Evolutionary conservation across 805 yeast species (phyloP).

Genomic region (Candida krabiensis): DNA sequence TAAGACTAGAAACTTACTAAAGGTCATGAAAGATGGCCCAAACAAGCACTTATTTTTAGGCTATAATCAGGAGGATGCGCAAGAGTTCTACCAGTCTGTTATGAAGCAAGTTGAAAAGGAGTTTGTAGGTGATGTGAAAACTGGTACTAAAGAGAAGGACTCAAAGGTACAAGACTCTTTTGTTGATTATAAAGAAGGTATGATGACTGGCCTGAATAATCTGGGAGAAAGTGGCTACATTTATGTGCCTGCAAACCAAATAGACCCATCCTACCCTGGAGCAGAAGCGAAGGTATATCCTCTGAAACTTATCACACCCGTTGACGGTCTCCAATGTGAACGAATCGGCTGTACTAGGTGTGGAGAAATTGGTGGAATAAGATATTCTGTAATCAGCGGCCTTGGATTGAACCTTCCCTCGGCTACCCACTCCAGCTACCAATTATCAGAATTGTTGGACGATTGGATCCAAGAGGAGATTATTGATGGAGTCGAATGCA

Average conservation of each 20-base stretch:
- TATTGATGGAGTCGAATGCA: constrained; percentile 92
- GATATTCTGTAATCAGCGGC: constrained; percentile 78
- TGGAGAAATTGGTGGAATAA: constrained; percentile 92
- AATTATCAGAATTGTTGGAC: constrained; percentile 53
- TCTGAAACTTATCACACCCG: constrained; percentile 73
- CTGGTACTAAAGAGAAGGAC: constrained; percentile 19
- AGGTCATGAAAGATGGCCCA: constrained; percentile 75
- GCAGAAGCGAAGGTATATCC: constrained; percentile 47
- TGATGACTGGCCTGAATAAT: constrained; percentile 39
- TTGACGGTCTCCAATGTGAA: constrained; percentile 86
- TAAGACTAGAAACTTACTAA: constrained; percentile 58
- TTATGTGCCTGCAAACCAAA: constrained; percentile 69
- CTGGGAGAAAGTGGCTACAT: constrained; percentile 64
- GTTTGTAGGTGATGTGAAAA: constrained; percentile 29
- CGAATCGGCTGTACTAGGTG: constrained; percentile 88
- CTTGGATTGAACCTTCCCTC: constrained; percentile 68
- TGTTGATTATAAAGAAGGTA: constrained; percentile 27
- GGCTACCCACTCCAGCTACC: constrained; percentile 39
- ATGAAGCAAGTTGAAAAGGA: constrained; percentile 67
- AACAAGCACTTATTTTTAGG: constrained; percentile 76
- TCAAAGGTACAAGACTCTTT: constrained; percentile 28
- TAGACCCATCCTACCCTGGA: constrained; percentile 65
- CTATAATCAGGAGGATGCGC: constrained; percentile 95
- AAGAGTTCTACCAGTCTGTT: constrained; percentile 86
- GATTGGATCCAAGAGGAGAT: constrained; percentile 80